Evolutionary conservation across 129 eudicot genomes (phyloP).

Genomic region (Flaveria robusta): DNA sequence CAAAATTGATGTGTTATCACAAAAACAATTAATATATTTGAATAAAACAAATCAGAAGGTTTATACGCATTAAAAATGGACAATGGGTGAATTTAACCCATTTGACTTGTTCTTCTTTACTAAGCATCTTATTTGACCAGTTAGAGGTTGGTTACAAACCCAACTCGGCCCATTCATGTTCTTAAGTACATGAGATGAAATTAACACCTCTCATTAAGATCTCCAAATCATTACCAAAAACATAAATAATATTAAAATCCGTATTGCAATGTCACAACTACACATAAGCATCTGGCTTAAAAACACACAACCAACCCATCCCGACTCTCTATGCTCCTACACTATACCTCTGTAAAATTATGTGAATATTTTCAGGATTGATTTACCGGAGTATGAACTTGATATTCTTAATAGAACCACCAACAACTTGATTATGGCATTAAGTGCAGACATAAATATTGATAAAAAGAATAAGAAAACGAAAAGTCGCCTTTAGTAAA

Average conservation of each 20-base stretch:
- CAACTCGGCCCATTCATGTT: not conserved
- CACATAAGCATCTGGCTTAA: not conserved
- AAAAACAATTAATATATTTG: not conserved
- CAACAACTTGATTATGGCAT: not conserved
- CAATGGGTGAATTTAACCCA: not conserved
- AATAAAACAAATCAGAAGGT: not conserved
- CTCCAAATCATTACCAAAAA: slow-evolving; percentile 14
- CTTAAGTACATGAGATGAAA: not conserved
- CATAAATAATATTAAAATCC: not conserved
- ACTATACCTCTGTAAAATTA: no score
- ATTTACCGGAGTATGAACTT: not conserved
- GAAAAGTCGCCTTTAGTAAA: not conserved
- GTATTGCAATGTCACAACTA: not conserved
- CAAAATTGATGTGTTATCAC: not conserved
- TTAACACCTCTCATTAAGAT: not conserved
- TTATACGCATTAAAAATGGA: not conserved
- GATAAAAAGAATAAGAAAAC: not conserved
- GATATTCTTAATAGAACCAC: not conserved
- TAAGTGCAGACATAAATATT: not conserved
- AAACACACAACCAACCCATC: not conserved
- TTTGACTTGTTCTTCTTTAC: not conserved
- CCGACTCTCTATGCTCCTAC: not conserved
- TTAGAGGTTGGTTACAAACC: not conserved
- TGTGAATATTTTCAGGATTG: not conserved
- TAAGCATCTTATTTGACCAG: not conserved